Base-by-base conservation (phyloP, 2,329 filamentous ascomycete genomes). In the Microsporum canis region DNA sequence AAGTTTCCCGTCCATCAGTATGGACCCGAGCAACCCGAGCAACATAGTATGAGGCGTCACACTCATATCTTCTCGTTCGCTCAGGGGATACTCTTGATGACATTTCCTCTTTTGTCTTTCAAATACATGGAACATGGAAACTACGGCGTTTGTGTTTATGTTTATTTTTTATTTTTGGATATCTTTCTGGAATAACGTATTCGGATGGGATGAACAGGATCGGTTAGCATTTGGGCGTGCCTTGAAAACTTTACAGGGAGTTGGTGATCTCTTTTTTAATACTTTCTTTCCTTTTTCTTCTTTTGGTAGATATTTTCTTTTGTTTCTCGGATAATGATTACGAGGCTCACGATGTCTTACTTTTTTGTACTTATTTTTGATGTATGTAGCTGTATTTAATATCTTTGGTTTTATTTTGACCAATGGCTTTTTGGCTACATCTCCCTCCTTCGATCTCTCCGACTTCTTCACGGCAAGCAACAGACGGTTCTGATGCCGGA, bases 41-140 rank as follows among this genome's bases (percentile, higher is more conserved):
- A 76, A 75, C 65, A 69, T 75, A 71, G 73, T 77, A 61, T 77
- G 70, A 76, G 71, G 70, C 71, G 72, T 74, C 73, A 74, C 72
- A 71, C 71, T 75, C 67, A 41, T 68, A 51, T 10, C 45, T 60
- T 23, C 36, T 47, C 33, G 17, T 55, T 61, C 31, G 33, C 51
- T 36, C n/a, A 4, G n/a, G 33, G 23, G 5, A 43, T 45, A 36
- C 23, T 57, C 14, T 43, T 33, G 23, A 58, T 58, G 36, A 31
- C 31, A 55, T 36, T 61, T 39, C 58, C 33, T n/a, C 38, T 33
- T 33, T 55, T 36, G 14, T 29, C 29, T 55, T 31, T 34, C n/a
- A 7, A 55, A 17, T 55, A 43, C 43, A 47, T 29, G 43, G 17
- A 29, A 36, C 14, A 55, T n/a, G 51, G 51, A 34, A 55, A 36